Conservation (phyloP, 1,284 basidiomycete genomes). For the Singerocomus rubriflavus region DNA sequence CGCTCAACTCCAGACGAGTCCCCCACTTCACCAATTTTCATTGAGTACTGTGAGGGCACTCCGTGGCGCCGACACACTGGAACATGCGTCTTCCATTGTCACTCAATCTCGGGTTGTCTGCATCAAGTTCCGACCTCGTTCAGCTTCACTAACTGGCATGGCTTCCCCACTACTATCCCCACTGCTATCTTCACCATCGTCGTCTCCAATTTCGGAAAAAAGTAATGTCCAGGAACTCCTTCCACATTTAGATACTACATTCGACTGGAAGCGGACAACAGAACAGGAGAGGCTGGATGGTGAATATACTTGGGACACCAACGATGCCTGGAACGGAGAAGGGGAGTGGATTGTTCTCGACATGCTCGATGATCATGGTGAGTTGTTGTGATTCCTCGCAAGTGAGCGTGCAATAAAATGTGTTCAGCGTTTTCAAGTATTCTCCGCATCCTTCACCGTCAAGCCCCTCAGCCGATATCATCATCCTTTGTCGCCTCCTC, state of each 20-base stretch:
- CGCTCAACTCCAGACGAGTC: slow-evolving; percentile 36
- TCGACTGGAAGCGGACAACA: slow-evolving; percentile 1
- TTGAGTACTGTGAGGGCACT: slow-evolving; percentile 43
- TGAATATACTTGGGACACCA: not conserved
- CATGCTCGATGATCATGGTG: slow-evolving; percentile 52
- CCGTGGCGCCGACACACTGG: slow-evolving; percentile 46
- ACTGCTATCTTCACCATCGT: slow-evolving; percentile 8
- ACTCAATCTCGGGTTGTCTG: slow-evolving; percentile 43
- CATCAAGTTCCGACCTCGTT: slow-evolving; percentile 41
- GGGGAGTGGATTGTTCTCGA: slow-evolving; percentile 60
- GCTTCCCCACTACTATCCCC: slow-evolving; percentile 26
- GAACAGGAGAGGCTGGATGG: slow-evolving; percentile 1
- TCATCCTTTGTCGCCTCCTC: slow-evolving; percentile 46
- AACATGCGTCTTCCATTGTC: slow-evolving; percentile 26
- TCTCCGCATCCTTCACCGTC: slow-evolving; percentile 59
- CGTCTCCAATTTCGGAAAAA: slow-evolving; percentile 28
- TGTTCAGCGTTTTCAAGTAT: slow-evolving; percentile 50
- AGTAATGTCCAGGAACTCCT: slow-evolving; percentile 14
- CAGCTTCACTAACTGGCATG: slow-evolving; percentile 29
- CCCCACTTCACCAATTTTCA: slow-evolving; percentile 43
- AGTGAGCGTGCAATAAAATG: not conserved
- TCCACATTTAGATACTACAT: not conserved
- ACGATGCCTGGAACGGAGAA: slow-evolving; percentile 11
- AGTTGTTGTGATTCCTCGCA: not conserved
- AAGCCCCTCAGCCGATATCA: slow-evolving; percentile 39